Evolutionary conservation across 139 green algal species (phyloP), one percentile per base, ranked within the genome.

Genomic region (Chlorella sp.): DNA sequence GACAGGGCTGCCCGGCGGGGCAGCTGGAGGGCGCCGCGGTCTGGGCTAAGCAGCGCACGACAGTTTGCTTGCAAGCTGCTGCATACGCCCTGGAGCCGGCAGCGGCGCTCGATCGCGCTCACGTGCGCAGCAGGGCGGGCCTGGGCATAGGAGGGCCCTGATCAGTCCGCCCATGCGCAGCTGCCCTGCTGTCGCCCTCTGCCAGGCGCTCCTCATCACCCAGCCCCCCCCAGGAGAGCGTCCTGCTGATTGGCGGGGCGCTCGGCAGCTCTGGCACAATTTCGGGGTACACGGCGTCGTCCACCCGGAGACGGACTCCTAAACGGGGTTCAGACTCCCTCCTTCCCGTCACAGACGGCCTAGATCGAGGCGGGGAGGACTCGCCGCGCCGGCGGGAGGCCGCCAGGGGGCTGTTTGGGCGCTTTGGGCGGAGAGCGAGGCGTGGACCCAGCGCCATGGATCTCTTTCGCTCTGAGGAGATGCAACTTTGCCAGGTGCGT

Each of bases 401-500:
- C 26, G 16, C 12, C 39, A 28, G 64, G 16, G 25, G 64, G 1
- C 25, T 44, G 34, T 57, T 21, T 71, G 55, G 30, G 16, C 30
- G 30, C 23, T 57, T 21, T 71, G 55, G 30, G 16, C 30, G 30
- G 76, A 60, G 57, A 18, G 57, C 60, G 25, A 15, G 20, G 23
- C n/a, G 38, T 30, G 55, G 80, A n/a, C 34, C 56, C 13, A 28
- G 21, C 34, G 38, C 63, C 18, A 93, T 94, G 89, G 85, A 93
- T 47, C 78, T 93, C 41, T 94, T 92, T 60, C 63, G 91, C 23
- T 85, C 62, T 63, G 95, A 99, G 90, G 94, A 98, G 90, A 99
- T 99, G 97, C 91, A 98, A 93, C 94, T 99, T 17, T 95, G 98
- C 76, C 95, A 98, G 95, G 95, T 97, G 64, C 2, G n/a, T 30